Base-by-base conservation (phyloP, 495 filamentous ascomycete genomes). In the Podospora pseudopauciseta region DNA sequence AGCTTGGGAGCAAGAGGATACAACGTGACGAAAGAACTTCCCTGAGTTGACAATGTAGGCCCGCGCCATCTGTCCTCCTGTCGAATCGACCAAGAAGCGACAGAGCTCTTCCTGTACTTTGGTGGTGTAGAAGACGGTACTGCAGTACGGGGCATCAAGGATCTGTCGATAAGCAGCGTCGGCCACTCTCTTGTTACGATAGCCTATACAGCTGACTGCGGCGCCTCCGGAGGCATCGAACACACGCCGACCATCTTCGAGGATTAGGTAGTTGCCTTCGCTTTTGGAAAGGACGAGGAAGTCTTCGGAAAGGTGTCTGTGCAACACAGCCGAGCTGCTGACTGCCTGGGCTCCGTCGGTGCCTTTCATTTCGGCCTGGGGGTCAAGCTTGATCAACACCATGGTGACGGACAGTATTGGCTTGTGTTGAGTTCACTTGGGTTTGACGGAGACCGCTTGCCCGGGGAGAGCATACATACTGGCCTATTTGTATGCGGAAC, bases 201-300 rank as follows among this genome's bases (percentile, higher is more conserved):
- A 83, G 44, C 85, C 85, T 26, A 86, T 67, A 66, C 78, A 82
- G 18, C 85, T 79, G 34, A 87, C 85, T 0, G 84, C 84, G 6
- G 85, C 85, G 23, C 86, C 86, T 60, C 84, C 79, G 6, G 81
- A 81, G 0, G 86, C 87, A 71, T 92, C 89, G 19, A 91, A 82
- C 68, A 93, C 85, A 59, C 79, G 84, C 13, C 84, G 86, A 26
- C 87, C 88, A 78, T 90, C 83, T 63, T 84, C 84, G 3, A 91
- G 69, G 34, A 76, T 63, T 16, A 82, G 59, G 63, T 80, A 75
- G 63, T 77, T 82, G 5, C 81, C 80, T 32, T 78, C 62, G 18
- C 75, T 73, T 63, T 69, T 65, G 7, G 66, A 60, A 26, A 78
- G 20, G 19, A 66, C 28, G 9, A 72, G 63, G 39, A 80, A 80